Base-by-base conservation (phyloP, 1,284 basidiomycete species). In the Apiotrichum montevideense region DNA sequence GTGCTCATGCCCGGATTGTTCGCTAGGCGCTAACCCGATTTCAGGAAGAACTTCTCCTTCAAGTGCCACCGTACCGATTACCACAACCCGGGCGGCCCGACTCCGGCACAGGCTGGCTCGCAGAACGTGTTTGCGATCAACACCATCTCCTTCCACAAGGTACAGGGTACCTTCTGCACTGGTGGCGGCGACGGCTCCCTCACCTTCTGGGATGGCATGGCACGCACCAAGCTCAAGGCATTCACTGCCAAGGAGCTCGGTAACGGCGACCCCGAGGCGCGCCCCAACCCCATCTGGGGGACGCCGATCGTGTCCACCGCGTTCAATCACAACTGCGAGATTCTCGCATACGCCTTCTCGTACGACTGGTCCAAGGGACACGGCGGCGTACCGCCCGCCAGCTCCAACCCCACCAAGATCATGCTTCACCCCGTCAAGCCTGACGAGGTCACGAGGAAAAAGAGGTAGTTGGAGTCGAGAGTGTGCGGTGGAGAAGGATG, bases 351-450 rank as follows among this genome's bases (percentile, higher is more conserved):
- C 65, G 85, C 88, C 0, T 74, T 92, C 21, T 88, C 89, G 4
- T 93, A 93, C 67, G 90, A 94, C 71, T 93, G 90, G 90, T 87
- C 76, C 80, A 66, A 94, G 86, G 92, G 92, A 3, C 88, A 93
- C 74, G 84, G 84, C 9, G 90, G 90, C 15, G 91, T 88, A 80
- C 86, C 87, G 4, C 84, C 88, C 5, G 83, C 83, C 13, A 50
- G 57, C 9, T 39, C 61, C 29, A 85, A 86, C 67, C 4, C 55
- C 10, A 62, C 60, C 10, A 91, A 91, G 72, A 78, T 95, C 63
- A 90, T 94, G 87, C 77, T 95, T 58, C 92, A 95, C 73, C 84
- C 87, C 14, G 88, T 89, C 77, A 90, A 90, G 78, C 87, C 90
- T 46, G 89, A 92, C 8, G 90, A 93, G 76, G 86, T 92, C 59